phyloP scores from a whole-genome alignment of 768 basidiomycete species.

The Suillus subaureus region DNA sequence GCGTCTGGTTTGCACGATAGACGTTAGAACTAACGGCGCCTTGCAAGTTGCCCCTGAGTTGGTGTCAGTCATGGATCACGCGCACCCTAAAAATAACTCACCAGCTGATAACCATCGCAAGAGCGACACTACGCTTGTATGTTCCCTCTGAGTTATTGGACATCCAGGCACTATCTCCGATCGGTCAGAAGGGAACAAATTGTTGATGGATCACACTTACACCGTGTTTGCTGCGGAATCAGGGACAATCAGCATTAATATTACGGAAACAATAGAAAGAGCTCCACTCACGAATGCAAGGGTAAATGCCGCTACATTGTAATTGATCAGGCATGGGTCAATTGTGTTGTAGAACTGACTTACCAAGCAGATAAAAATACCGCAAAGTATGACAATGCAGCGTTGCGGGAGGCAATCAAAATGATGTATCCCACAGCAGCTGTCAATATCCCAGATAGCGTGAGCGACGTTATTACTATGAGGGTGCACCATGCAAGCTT shows the following conservation, averaged over 20 bases:
- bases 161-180: constrained; percentile 46
- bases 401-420: constrained; percentile 59
- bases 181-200: constrained; percentile 3
- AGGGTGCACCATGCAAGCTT: constrained; percentile 9
- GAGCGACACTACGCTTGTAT: constrained; percentile 73
- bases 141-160: constrained; percentile 76
- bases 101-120: constrained; percentile 72
- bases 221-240: constrained; percentile 55
- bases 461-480: constrained; percentile 13
- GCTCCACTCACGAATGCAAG: constrained; percentile 59
- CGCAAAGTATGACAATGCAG: constrained; percentile 71
- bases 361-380: constrained; percentile 72
- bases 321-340: constrained; percentile 1
- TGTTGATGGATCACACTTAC: constrained; percentile 34
- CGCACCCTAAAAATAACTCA: constrained; percentile 29
- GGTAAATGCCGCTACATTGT: constrained; percentile 65
- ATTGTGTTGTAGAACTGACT: constrained; percentile 20
- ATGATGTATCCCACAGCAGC: constrained; percentile 71
- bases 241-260: background rate
- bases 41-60: constrained; percentile 65
- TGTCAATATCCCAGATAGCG: constrained; percentile 20
- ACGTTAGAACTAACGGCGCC: constrained; percentile 80
- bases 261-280: background rate
- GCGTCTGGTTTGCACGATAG: constrained; percentile 67
- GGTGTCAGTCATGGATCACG: background rate